Evolutionary conservation across 2,329 filamentous ascomycete genomes (phyloP).

Genomic region (Aureobasidium sp.): DNA sequence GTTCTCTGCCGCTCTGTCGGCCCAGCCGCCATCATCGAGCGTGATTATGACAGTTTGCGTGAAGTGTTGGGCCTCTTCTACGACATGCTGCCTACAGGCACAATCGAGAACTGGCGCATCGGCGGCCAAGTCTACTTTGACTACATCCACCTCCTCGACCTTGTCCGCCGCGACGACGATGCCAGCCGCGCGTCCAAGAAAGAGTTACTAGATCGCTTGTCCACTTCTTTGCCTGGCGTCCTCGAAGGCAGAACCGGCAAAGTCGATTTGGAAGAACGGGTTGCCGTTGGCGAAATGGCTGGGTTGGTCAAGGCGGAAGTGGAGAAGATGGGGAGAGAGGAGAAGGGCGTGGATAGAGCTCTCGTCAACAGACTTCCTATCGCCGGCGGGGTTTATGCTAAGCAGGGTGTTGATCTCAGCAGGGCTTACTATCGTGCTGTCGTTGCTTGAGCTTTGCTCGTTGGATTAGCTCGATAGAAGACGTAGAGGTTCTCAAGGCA

Average conservation of each 20-base stretch:
- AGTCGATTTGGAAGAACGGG: conserved; percentile 18
- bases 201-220: conserved; percentile 21
- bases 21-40: conserved; percentile 72
- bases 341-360: conserved; percentile 13
- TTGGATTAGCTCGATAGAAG: no score
- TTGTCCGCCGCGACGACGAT: conserved; percentile 25
- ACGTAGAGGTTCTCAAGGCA: no score
- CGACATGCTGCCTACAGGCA: background rate
- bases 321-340: conserved; percentile 15
- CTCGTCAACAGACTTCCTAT: conserved; percentile 15
- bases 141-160: conserved; percentile 47
- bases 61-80: conserved; percentile 67
- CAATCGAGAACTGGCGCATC: conserved; percentile 64
- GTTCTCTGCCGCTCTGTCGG: conserved; percentile 76
- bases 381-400: conserved; percentile 17
- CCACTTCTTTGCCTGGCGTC: conserved; percentile 14
- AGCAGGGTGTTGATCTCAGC: conserved; percentile 17
- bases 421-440: conserved; percentile 13
- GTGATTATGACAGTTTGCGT: conserved; percentile 65
- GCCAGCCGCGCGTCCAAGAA: conserved; percentile 20
- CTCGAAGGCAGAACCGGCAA: conserved; percentile 10
- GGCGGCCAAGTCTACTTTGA: conserved; percentile 75
- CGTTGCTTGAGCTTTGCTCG: conserved; percentile 12
- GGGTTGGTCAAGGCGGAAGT: conserved; percentile 17
- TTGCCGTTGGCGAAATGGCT: conserved; percentile 20